Base-by-base conservation (phyloP, 23 red algal genomes). In the Gracilaria caudata region DNA sequence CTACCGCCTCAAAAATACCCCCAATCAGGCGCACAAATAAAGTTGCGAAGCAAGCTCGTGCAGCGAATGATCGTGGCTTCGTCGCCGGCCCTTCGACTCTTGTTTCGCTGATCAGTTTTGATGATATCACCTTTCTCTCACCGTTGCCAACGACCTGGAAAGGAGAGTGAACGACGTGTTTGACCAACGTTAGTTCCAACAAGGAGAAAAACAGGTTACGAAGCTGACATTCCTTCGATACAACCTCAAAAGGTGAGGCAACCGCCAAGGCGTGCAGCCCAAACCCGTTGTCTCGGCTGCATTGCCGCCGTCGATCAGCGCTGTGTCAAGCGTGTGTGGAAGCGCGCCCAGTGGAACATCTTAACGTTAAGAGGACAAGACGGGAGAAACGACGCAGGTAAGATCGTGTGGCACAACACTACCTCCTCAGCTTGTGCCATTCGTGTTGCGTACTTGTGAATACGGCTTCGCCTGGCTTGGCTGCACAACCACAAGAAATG, bases 401-500 rank as follows among this genome's bases (percentile, higher is more conserved):
- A 35, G 10, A 35, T 66, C 61, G 29, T 4, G 61, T 66, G 61
- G 61, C 61, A 25, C 49, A 16, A 17, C 61, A 14, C 61, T 66
- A 33, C 61, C 61, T 14, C 0, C 6, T 14, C 61, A 6, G 29
- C 29, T 17, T 0, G 10, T 36, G 29, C 29, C 61, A 35, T 66
- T 19, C 32, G 13, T 66, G 5, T 37, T 36, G 2, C 61, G 4
- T 66, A 1, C 0, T 66, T 5, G 24, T 4, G 23, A 66, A 30
- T 19, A 8, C 30, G 35, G 61, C 32, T 6, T 66, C 29, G 61
- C 61, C 61, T 66, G 61, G 26, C 61, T 7, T 29, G 10, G 61
- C 29, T 66, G 61, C 61, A 66, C 36, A 35, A 36, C 29, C 13
- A 32, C 21, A 66, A 66, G 61, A 66, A 19, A 89, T 89, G 86